Evolutionary conservation across 169 alveolate species (phyloP).

Genomic region (Besnoitia besnoiti): DNA sequence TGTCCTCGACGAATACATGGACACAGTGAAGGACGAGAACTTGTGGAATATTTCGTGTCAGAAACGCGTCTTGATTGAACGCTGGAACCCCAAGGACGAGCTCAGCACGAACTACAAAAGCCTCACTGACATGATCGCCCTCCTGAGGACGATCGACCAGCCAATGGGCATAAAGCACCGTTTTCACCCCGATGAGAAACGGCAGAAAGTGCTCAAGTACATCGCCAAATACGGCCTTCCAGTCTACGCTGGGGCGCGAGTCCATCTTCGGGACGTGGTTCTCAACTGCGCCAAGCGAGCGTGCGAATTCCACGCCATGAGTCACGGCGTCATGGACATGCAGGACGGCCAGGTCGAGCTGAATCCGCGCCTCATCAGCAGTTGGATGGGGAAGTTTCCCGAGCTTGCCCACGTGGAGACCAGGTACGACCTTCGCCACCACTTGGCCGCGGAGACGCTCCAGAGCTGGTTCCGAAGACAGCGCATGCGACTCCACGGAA

Average conservation of each 20-base stretch:
- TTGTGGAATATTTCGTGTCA: slow-evolving; percentile 64
- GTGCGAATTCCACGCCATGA: slow-evolving; percentile 68
- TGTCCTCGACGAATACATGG: slow-evolving; percentile 65
- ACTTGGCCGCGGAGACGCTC: slow-evolving; percentile 54
- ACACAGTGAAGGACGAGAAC: slow-evolving; percentile 52
- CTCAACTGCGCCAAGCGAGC: slow-evolving; percentile 58
- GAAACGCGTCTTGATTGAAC: slow-evolving; percentile 51
- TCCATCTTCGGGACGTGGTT: slow-evolving; percentile 64
- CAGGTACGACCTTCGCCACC: slow-evolving; percentile 37
- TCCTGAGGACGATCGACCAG: slow-evolving; percentile 33
- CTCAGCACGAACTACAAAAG: slow-evolving; percentile 6
- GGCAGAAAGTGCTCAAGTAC: slow-evolving; percentile 33
- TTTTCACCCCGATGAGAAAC: neutral
- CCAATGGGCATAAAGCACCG: slow-evolving; percentile 62
- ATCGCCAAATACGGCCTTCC: slow-evolving; percentile 60
- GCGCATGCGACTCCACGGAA: neutral
- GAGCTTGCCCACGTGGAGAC: slow-evolving; percentile 2
- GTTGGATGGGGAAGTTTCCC: slow-evolving; percentile 57
- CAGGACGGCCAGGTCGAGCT: slow-evolving; percentile 61
- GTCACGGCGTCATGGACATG: slow-evolving; percentile 25
- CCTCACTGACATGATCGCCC: slow-evolving; percentile 48
- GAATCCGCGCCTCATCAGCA: slow-evolving; percentile 45
- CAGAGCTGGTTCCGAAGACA: slow-evolving; percentile 53
- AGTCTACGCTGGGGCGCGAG: slow-evolving; percentile 26
- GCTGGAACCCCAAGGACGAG: slow-evolving; percentile 55